Conservation (phyloP, 371 early-diverging fungal genomes). For the Rhizopus microsporus region DNA sequence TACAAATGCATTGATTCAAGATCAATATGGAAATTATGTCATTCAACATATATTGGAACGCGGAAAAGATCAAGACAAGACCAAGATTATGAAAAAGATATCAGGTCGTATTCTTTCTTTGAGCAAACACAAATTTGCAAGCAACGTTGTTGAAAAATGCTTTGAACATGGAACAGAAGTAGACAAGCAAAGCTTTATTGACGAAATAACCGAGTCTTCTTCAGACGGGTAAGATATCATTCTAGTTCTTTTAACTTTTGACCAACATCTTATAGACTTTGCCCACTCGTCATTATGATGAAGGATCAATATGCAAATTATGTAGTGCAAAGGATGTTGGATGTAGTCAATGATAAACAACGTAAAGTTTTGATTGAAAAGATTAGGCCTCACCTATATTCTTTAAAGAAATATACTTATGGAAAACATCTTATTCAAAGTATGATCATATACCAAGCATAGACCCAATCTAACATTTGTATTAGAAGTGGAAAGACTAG, state of each 20-base stretch:
- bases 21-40: constrained; percentile 98
- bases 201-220: constrained; percentile 78
- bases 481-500: no score
- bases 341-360: constrained; percentile 90
- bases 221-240: constrained; percentile 61
- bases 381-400: constrained; percentile 86
- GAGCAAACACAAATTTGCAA: constrained; percentile 40
- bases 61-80: constrained; percentile 85
- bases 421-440: constrained; percentile 93
- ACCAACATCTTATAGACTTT: no score
- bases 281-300: constrained; percentile 91
- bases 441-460: constrained; percentile 6
- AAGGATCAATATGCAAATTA: constrained; percentile 99
- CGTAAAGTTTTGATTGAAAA: constrained; percentile 78
- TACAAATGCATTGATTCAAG: constrained; percentile 90
- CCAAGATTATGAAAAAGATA: constrained; percentile 85
- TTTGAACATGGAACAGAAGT: constrained; percentile 75
- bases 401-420: constrained; percentile 93
- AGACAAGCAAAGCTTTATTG: constrained; percentile 80
- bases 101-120: constrained; percentile 85
- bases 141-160: constrained; percentile 98
- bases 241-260: no score
- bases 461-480: no score
- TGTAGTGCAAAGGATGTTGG: constrained; percentile 99
- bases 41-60: constrained; percentile 98